Evolutionary conservation across 352 stramenopile species (phyloP), one percentile per base, ranked within the genome.

Genomic region (Pythium dissimile): DNA sequence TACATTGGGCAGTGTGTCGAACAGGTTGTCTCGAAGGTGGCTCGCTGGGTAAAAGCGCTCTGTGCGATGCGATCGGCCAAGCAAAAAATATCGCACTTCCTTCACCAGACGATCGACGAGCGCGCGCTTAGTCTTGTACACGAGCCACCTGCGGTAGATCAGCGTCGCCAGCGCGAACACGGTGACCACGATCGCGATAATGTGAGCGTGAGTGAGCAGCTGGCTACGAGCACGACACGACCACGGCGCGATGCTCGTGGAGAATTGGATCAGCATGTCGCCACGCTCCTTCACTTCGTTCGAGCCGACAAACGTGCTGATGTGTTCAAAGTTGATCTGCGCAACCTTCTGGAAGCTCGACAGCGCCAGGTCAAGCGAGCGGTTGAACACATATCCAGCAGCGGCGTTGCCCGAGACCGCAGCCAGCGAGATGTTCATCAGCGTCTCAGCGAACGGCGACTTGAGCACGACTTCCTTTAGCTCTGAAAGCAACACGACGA

Each of bases 21-120:
- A 81, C 18, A 90, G 61, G 30, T 88, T 62, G 30, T 90, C 80
- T 23, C 80, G 73, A 18, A 90, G 32, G 48, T 84, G 73, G 34
- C 81, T 74, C 4, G 72, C 73, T 3, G 77, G 73, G 34, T 87
- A 90, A 24, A 67, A 76, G 5, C 64, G 67, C 45, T 86, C 63
- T 0, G 69, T 31, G 4, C 54, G 56, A 5, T 67, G 61, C 12
- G 72, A 74, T 28, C 77, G 73, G 39, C 71, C 64, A 12, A 90
- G 50, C 31, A 90, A 56, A 42, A 76, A 77, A 27, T 77, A 88
- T 20, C 80, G 80, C 41, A 85, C 80, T 59, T 90, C 80, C 50
- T 86, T 88, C 23, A 87, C 72, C 21, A 88, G 75, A 0, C 80
- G 75, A 54, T 88, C 77, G 7, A 84, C 61, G 5, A 90, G 53